phyloP scores from a whole-genome alignment of 2,329 filamentous ascomycete genomes.

The Aureobasidium namibiae region DNA sequence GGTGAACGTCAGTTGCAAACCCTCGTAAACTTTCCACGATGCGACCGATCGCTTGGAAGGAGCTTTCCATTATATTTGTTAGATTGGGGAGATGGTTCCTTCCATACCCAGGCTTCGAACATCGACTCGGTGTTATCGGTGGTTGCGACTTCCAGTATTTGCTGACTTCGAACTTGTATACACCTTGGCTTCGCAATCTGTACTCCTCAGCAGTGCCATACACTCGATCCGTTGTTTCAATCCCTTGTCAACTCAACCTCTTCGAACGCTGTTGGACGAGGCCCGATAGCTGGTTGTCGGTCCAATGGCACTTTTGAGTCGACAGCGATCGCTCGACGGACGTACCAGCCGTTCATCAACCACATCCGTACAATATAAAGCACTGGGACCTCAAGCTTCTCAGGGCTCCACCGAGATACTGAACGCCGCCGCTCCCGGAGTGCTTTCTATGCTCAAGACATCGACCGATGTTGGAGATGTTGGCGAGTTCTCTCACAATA shows the following conservation, averaged over 20 bases:
- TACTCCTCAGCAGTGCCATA: not conserved
- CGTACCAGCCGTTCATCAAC: slow-evolving; percentile 41
- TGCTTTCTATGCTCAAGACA: slow-evolving; percentile 43
- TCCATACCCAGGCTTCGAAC: not conserved
- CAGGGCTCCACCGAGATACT: slow-evolving; percentile 19
- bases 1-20: not conserved
- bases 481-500: slow-evolving; percentile 31
- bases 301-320: slow-evolving; percentile 37
- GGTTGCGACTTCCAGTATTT: not conserved
- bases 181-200: not conserved
- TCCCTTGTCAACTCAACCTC: not conserved
- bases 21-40: not conserved
- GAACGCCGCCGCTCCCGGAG: slow-evolving; percentile 29
- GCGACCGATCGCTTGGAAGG: not conserved
- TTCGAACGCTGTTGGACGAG: not conserved
- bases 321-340: slow-evolving; percentile 37
- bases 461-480: slow-evolving; percentile 42
- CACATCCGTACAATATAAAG: slow-evolving; percentile 29
- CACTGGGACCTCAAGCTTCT: slow-evolving; percentile 21
- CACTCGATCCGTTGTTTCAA: not conserved
- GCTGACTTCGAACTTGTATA: too few relatives aligned
- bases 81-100: not conserved
- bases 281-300: not conserved
- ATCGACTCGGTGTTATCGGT: not conserved
- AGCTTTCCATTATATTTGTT: not conserved